A percentile compares a stretch with the other conserved stretches of the same genome.
Evolutionary conservation across 2,329 filamentous ascomycete genomes (phyloP).

Genomic region (Metarhizium guizhouense): DNA sequence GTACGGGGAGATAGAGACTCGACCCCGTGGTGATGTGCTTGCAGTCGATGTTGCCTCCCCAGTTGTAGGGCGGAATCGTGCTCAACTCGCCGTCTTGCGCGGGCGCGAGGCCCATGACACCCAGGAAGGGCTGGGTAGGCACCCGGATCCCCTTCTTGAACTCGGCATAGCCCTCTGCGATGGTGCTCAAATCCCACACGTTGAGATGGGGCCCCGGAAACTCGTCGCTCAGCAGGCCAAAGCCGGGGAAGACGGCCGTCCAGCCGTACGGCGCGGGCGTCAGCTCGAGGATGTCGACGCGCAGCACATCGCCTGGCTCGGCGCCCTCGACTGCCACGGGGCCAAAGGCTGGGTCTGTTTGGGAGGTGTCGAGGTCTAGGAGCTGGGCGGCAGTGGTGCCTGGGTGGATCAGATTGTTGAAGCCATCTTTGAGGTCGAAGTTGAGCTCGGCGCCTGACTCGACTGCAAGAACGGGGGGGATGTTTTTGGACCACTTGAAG

Average conservation of each 20-base stretch:
- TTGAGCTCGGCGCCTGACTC: slow-evolving; percentile 36
- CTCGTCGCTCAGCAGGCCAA: slow-evolving; percentile 40
- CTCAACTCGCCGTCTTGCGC: slow-evolving; percentile 33
- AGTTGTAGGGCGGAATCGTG: slow-evolving; percentile 41
- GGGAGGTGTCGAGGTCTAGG: slow-evolving; percentile 27
- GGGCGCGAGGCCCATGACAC: slow-evolving; percentile 42
- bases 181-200: slow-evolving; percentile 34
- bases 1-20: slow-evolving; percentile 38
- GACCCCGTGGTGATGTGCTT: slow-evolving; percentile 37
- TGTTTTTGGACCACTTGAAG: slow-evolving; percentile 38
- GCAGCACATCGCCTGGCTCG: slow-evolving; percentile 41
- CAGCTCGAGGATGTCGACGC: slow-evolving; percentile 39
- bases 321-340: slow-evolving; percentile 40
- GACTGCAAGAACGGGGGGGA: slow-evolving; percentile 35
- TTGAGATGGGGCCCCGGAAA: slow-evolving; percentile 34
- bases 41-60: slow-evolving; percentile 47
- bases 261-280: slow-evolving; percentile 38
- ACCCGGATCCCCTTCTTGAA: slow-evolving; percentile 40
- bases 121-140: slow-evolving; percentile 41
- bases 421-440: slow-evolving; percentile 41
- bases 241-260: slow-evolving; percentile 41
- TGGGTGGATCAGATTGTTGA: slow-evolving; percentile 38
- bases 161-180: slow-evolving; percentile 20
- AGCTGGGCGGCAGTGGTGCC: slow-evolving; percentile 31
- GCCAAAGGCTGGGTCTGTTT: slow-evolving; percentile 40